Base-by-base conservation (phyloP, 2,329 filamentous ascomycete genomes). In the Aspergillus sp. region DNA sequence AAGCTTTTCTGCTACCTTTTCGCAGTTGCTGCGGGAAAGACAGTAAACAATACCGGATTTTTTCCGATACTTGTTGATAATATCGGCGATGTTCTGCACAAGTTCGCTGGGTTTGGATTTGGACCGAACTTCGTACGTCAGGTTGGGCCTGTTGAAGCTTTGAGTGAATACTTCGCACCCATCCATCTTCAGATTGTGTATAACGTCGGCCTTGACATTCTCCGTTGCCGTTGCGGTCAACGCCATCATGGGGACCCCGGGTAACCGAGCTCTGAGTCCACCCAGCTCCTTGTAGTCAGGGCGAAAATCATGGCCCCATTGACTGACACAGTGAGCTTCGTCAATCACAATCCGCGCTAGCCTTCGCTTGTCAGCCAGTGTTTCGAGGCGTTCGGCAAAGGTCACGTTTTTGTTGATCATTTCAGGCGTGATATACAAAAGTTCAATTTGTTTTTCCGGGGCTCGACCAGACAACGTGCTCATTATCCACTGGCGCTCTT, bases 301-400 rank as follows among this genome's bases (percentile, higher is more conserved):
- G 50, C 96, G 88, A 74, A 99, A 99, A 76, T 99, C 95, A 69
- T 99, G 95, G 0, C 95, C 95, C 95, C 95, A 99, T 81, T 99
- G 93, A 76, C 95, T 98, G 28, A 99, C 94, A 76, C 95, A 99
- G 76, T 99, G 95, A n/a, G 95, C 95, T 79, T 99, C 96, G 69
- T 99, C 95, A 65, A 99, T 96, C 57, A 99, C 95, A 53, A 99
- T 87, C 28, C 95, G 88, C 17, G 96, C 94, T 56, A 99, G 86
- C 69, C 89, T 91, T 3, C 84, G 81, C 54, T 87, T 87, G 15
- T 78, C 77, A 74, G 97, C 85, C n/a, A 99, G 82, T 2, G 81
- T 82, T 55, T 86, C 79, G 65, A 99, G 83, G 3, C 83, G 85
- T 55, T 82, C 84, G 61, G 88, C 80, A 75, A 98, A 91, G 2